Evolutionary conservation across 768 basidiomycete genomes (phyloP), one percentile per base, ranked within the genome.

Genomic region (Lactarius sp.): DNA sequence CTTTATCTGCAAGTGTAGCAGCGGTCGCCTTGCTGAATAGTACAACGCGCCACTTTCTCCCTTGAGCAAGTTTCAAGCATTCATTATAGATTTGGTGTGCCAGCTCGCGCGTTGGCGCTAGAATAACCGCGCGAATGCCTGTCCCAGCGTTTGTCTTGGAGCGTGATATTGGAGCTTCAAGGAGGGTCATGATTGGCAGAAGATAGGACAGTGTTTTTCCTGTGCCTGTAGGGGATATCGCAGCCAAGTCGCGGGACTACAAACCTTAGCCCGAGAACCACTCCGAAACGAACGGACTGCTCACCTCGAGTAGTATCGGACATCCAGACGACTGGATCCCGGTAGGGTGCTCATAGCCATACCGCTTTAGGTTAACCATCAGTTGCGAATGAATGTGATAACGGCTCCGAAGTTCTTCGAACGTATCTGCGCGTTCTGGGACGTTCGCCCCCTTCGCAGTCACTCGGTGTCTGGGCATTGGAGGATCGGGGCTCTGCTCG

Each of bases 141-240:
- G 71, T 73, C 18, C 83, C 84, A 37, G 72, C 66, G 18, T 80
- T 75, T 33, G 67, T 66, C 59, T 80, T 79, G 42, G 77, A 71
- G 60, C 78, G 81, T 36, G 84, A 76, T 9, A 79, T 72, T 6
- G 91, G 91, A 4, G 79, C 73, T 14, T 75, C 76, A 6, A 93
- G 75, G 18, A 77, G 74, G 12, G 84, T 77, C 62, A 98, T 81
- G 27, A 93, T 79, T 0, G 97, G 95, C 16, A 97, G 76, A 14
- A 97, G 79, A 74, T 98, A 99, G 0, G 94, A 84, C 6, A 98
- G 79, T 0, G 97, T 99, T 78, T 99, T 99, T 64, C 97, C 97
- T 10, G 92, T 95, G 55, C 97, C 97, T 6, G 97, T 99, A 0
- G 97, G 97, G 0, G 97, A 97, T 20, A 98, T 90, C 34, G 95